Percentiles rank a stretch among this genome's conserved stretches.
Conservation (phyloP, 495 filamentous ascomycete genomes). For the Alectoria sarmentosa region DNA sequence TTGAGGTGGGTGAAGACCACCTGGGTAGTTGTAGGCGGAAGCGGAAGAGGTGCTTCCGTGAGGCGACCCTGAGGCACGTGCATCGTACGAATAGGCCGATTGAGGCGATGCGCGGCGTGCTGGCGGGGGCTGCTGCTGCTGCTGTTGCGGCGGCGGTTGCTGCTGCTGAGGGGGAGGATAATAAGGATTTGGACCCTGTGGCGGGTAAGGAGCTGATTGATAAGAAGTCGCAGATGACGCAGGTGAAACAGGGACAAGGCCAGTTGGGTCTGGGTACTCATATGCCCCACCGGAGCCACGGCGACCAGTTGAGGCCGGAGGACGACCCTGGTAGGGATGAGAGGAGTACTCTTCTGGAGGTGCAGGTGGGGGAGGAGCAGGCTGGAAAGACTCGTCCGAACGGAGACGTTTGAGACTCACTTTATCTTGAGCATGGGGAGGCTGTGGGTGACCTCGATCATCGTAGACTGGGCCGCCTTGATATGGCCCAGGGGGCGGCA, state of each 20-base stretch:
- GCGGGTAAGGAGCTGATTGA: slow-evolving; percentile 36
- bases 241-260: slow-evolving; percentile 47
- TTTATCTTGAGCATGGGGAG: slow-evolving; percentile 36
- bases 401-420: slow-evolving; percentile 39
- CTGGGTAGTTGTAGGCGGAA: slow-evolving; percentile 32
- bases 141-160: slow-evolving; percentile 14
- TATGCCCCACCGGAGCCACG: slow-evolving; percentile 44
- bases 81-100: slow-evolving; percentile 41
- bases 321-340: slow-evolving; percentile 36
- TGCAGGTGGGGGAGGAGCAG: slow-evolving; percentile 26
- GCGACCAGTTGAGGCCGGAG: slow-evolving; percentile 31
- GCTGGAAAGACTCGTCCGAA: slow-evolving; percentile 28
- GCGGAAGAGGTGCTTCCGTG: slow-evolving; percentile 45
- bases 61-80: slow-evolving; percentile 44
- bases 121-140: slow-evolving; percentile 29
- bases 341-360: slow-evolving; percentile 26
- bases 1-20: slow-evolving; percentile 29
- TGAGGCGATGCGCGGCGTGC: slow-evolving; percentile 47
- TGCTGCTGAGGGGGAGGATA: slow-evolving; percentile 27
- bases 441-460: slow-evolving; percentile 28
- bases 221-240: slow-evolving; percentile 43
- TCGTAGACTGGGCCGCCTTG: slow-evolving; percentile 30
- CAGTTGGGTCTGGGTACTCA: slow-evolving; percentile 50
- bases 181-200: slow-evolving; percentile 41
- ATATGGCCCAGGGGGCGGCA: slow-evolving; percentile 33